Conservation (phyloP, 2,329 filamentous ascomycete species). For the Cryphonectria naterciae region DNA sequence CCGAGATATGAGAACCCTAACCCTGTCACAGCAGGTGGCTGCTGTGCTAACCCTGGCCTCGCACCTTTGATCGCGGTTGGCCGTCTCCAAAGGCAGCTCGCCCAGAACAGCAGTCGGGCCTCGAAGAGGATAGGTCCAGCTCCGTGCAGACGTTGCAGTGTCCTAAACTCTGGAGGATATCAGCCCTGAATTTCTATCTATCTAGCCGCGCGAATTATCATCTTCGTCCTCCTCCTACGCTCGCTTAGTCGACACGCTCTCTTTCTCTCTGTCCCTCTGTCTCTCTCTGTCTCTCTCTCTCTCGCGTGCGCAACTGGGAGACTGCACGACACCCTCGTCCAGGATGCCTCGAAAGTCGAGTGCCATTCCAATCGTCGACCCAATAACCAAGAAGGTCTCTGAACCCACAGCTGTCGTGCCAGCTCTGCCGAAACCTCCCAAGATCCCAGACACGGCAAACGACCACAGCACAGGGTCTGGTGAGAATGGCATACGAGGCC, state of each 20-base stretch:
- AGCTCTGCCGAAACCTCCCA: not conserved
- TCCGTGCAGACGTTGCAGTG: not conserved
- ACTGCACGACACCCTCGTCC: not conserved
- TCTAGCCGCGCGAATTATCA: not conserved
- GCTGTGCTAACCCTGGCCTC: not conserved
- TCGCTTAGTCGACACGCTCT: not conserved
- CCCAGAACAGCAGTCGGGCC: not conserved
- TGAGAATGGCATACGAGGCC: not conserved
- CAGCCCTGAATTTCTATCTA: not conserved
- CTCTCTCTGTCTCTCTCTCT: not conserved
- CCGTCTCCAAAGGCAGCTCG: not conserved
- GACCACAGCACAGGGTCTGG: not conserved
- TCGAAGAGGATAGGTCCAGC: not conserved
- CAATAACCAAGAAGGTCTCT: not conserved
- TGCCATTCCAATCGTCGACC: conserved; percentile 17
- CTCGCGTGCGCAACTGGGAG: not conserved
- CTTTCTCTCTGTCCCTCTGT: not conserved
- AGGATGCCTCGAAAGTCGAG: conserved; percentile 11
- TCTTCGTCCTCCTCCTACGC: not conserved
- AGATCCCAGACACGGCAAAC: not conserved
- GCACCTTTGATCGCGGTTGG: not conserved
- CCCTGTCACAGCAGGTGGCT: not conserved
- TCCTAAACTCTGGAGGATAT: not conserved
- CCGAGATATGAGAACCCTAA: not conserved
- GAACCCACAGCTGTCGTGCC: not conserved